These are phyloP conservation scores for Tremella yokohamensis DNA, from an alignment of 768 basidiomycete genomes.

Conservation along the genomic window DNA sequence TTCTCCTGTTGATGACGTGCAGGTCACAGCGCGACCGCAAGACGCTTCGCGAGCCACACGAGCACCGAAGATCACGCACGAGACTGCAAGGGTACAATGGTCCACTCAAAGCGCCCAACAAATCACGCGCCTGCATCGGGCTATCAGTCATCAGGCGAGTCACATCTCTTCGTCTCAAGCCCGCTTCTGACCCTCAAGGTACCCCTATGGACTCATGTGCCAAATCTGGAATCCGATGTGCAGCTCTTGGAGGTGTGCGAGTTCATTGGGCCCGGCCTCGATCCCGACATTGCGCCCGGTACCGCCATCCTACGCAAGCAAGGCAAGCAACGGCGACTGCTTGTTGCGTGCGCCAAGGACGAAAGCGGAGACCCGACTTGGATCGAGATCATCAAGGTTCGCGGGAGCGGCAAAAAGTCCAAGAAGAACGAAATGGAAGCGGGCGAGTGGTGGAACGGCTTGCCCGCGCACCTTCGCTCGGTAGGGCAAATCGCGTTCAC, in stretches of 20 bases:
- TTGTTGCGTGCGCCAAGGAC: conserved; percentile 58
- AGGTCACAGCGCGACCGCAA: conserved; percentile 59
- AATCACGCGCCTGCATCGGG: conserved; percentile 61
- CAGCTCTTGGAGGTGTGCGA: conserved; percentile 54
- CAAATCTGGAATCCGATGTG: conserved; percentile 34
- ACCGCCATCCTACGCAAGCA: conserved; percentile 4
- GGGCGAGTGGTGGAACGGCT: conserved; percentile 77
- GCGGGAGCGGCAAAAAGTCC: conserved; percentile 54
- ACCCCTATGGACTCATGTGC: conserved; percentile 17
- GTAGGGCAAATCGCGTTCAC: conserved; percentile 3
- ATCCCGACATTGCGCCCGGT: not conserved
- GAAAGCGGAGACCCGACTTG: conserved; percentile 30
- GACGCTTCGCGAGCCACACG: conserved; percentile 51
- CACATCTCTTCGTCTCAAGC: not conserved
- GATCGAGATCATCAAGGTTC: conserved; percentile 59
- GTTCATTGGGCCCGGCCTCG: conserved; percentile 44
- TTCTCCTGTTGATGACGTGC: not conserved
- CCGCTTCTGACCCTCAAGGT: conserved; percentile 34
- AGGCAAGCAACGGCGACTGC: conserved; percentile 42
- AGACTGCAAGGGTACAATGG: conserved; percentile 62
- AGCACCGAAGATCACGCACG: conserved; percentile 62
- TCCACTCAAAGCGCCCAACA: conserved; percentile 58
- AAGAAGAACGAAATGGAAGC: conserved; percentile 59
- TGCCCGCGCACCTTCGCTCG: conserved; percentile 29
- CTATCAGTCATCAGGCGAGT: conserved; percentile 66